Evolutionary conservation across 768 basidiomycete genomes (phyloP).

Genomic region (Myochromella boudieri): DNA sequence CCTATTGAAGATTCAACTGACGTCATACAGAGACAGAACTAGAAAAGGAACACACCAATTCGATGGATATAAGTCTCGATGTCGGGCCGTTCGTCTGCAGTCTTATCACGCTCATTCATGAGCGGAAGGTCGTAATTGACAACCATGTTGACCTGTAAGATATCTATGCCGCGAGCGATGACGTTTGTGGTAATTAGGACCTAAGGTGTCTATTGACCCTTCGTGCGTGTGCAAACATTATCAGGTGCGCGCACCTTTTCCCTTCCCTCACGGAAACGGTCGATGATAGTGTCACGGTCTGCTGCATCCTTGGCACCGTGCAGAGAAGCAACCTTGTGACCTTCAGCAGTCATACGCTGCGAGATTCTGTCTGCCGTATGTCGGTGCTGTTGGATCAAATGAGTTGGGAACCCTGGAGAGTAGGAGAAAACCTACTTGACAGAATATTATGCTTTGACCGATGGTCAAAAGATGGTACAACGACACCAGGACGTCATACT

Average conservation of each 20-base stretch:
- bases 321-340: constrained; percentile 94
- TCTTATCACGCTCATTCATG: constrained; percentile 66
- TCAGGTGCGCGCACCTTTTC: constrained; percentile 72
- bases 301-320: constrained; percentile 91
- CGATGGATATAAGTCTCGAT: constrained; percentile 98
- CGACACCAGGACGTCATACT: constrained; percentile 92
- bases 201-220: constrained; percentile 21
- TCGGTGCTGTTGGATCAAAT: constrained; percentile 56
- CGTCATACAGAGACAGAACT: background rate
- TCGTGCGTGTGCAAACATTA: background rate
- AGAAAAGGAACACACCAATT: constrained; percentile 63
- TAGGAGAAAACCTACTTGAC: constrained; percentile 57
- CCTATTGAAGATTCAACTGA: constrained; percentile 47
- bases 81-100: constrained; percentile 68
- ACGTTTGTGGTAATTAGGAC: constrained; percentile 97
- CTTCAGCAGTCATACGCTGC: constrained; percentile 85
- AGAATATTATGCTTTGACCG: constrained; percentile 99
- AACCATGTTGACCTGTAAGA: constrained; percentile 99
- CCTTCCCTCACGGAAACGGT: constrained; percentile 92
- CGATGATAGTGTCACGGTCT: constrained; percentile 91
- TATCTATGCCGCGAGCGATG: constrained; percentile 97
- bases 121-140: constrained; percentile 97
- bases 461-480: constrained; percentile 90
- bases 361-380: constrained; percentile 93
- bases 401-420: background rate